Percentiles rank a stretch among this genome's conserved stretches.
Evolutionary conservation across 139 green algal species (phyloP).

Genomic region (Coelastrella sp.): DNA sequence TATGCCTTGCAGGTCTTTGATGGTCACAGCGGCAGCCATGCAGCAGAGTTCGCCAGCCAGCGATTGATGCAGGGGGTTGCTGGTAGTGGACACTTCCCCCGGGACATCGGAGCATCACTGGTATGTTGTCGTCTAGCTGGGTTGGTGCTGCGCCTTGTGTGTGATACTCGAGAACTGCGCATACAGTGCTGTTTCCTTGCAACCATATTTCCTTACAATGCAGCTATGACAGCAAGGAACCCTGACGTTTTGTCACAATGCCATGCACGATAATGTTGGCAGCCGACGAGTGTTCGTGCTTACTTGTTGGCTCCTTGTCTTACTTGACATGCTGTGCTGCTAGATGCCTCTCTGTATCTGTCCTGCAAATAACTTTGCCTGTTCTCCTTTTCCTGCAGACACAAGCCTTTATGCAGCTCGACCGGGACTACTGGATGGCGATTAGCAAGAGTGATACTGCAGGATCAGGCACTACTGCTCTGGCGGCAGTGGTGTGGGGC

Average conservation of each 20-base stretch:
- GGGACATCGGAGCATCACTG: slow-evolving; percentile 13
- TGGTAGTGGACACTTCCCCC: background rate
- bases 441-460: background rate
- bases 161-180: too few relatives aligned
- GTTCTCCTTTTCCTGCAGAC: slow-evolving; percentile 13
- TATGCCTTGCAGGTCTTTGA: slow-evolving; percentile 27
- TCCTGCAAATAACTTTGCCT: too few relatives aligned
- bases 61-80: slow-evolving; percentile 19
- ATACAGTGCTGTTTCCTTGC: too few relatives aligned
- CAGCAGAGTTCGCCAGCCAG: slow-evolving; percentile 38
- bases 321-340: too few relatives aligned
- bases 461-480: slow-evolving; percentile 33
- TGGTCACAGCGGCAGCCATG: slow-evolving; percentile 33
- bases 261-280: too few relatives aligned
- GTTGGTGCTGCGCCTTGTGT: too few relatives aligned
- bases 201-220: too few relatives aligned
- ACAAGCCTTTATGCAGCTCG: slow-evolving; percentile 26
- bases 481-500: slow-evolving; percentile 38
- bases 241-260: too few relatives aligned
- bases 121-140: background rate
- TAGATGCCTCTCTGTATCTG: too few relatives aligned
- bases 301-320: too few relatives aligned
- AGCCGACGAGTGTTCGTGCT: too few relatives aligned
- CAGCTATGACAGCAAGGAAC: too few relatives aligned
- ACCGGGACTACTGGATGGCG: slow-evolving; percentile 23